Evolutionary conservation across 2,329 filamentous ascomycete genomes (phyloP).

Genomic region (Fusarium clavum): DNA sequence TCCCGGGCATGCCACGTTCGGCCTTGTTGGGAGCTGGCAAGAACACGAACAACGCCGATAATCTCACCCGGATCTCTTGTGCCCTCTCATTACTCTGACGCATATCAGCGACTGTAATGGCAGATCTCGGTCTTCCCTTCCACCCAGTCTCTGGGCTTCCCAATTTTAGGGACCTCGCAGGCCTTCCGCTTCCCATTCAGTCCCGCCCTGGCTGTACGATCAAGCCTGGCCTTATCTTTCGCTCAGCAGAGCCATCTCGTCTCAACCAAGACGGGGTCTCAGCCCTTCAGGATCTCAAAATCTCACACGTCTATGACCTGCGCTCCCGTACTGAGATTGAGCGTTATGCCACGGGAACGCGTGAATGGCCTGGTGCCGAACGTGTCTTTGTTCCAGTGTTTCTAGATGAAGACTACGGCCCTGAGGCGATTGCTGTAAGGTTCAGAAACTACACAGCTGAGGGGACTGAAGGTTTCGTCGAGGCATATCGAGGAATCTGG

Average conservation of each 20-base stretch:
- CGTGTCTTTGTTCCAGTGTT: constrained; percentile 74
- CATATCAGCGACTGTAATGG: constrained; percentile 14
- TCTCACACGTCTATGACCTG: constrained; percentile 76
- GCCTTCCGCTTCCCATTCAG: constrained; percentile 61
- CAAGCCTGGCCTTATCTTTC: constrained; percentile 69
- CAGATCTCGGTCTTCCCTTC: constrained; percentile 58
- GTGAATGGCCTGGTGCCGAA: constrained; percentile 57
- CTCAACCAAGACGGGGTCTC: constrained; percentile 65
- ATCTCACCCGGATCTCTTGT: neutral
- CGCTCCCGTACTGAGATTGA: constrained; percentile 71
- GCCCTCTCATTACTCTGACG: too few species aligned
- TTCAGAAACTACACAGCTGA: constrained; percentile 69
- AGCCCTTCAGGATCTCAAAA: constrained; percentile 65
- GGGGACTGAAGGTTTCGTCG: constrained; percentile 69
- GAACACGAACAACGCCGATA: neutral
- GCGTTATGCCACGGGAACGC: constrained; percentile 50
- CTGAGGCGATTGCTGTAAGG: constrained; percentile 70
- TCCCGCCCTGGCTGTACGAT: constrained; percentile 67
- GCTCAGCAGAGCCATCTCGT: constrained; percentile 74
- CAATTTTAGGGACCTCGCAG: constrained; percentile 77
- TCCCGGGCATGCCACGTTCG: neutral
- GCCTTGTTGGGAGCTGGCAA: neutral
- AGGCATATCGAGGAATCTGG: constrained; percentile 73
- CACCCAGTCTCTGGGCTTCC: constrained; percentile 66
- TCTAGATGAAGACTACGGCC: constrained; percentile 67